A percentile compares a stretch with the other conserved stretches of the same genome.
Conservation (phyloP, 1,139 yeast genomes). For the Pneumocystis canis region DNA sequence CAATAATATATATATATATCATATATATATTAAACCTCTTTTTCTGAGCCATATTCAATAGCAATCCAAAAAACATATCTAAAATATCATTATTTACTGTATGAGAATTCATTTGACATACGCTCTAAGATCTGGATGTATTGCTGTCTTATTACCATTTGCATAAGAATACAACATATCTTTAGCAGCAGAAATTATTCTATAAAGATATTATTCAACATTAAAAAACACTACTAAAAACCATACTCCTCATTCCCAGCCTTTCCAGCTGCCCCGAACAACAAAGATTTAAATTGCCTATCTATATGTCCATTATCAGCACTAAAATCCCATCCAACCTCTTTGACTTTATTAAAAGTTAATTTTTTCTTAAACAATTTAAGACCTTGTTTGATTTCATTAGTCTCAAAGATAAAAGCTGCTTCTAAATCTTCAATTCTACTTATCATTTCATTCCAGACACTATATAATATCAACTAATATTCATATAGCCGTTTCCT, state of each 20-base stretch:
- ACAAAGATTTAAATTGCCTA: constrained; percentile 58
- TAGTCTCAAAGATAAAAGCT: constrained; percentile 60
- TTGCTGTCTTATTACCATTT: constrained; percentile 52
- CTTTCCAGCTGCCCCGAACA: constrained; percentile 55
- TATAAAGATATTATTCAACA: background rate
- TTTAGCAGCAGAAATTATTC: constrained; percentile 33
- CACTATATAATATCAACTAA: constrained; percentile 23
- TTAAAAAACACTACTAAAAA: background rate
- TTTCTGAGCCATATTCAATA: constrained; percentile 51
- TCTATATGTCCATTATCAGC: constrained; percentile 46
- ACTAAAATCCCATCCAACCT: constrained; percentile 56
- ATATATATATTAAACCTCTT: constrained; percentile 20
- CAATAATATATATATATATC: background rate
- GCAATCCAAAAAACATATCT: constrained; percentile 49
- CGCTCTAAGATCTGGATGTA: constrained; percentile 67
- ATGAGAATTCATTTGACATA: background rate
- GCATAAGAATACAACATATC: constrained; percentile 44
- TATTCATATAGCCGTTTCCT: constrained; percentile 15
- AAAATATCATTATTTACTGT: background rate
- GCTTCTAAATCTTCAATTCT: constrained; percentile 42
- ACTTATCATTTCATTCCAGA: constrained; percentile 57
- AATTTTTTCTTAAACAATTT: constrained; percentile 45
- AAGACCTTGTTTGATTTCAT: constrained; percentile 40
- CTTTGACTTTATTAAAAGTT: constrained; percentile 41
- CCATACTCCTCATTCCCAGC: constrained; percentile 42